Evolutionary conservation across 129 eudicot genomes (phyloP).

Genomic region (Arctium lappa): DNA sequence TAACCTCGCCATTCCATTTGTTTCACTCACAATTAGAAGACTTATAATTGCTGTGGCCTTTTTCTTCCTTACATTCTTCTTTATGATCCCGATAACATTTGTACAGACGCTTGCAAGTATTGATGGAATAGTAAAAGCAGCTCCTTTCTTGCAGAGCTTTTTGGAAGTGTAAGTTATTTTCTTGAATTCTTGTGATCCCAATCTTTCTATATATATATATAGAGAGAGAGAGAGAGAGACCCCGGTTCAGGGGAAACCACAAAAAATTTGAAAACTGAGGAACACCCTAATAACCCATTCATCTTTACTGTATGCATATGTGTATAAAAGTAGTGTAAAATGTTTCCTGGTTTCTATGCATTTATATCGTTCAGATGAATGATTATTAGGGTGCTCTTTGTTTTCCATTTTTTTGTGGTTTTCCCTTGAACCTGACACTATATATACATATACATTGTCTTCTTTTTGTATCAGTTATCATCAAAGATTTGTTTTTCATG

Average conservation of each 20-base stretch:
- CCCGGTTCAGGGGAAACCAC: background rate
- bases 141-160: constrained; percentile 54
- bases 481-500: constrained; percentile 14
- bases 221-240: no score
- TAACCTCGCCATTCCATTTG: constrained; percentile 80
- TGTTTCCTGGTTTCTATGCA: background rate
- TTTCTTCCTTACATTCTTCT: constrained; percentile 90
- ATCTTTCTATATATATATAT: background rate
- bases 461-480: background rate
- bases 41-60: constrained; percentile 60
- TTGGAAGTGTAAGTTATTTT: constrained; percentile 56
- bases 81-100: constrained; percentile 76
- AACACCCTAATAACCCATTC: background rate
- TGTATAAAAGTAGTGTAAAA: background rate
- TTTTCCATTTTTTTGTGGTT: no score
- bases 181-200: background rate
- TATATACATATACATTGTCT: background rate
- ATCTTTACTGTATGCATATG: background rate
- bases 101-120: constrained; percentile 85
- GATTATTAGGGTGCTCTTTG: background rate
- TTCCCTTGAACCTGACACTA: no score
- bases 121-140: constrained; percentile 66
- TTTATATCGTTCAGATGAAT: background rate
- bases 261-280: background rate
- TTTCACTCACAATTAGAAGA: constrained; percentile 69